Conservation (phyloP, 148 eudicot genomes). For the Vaccinium vitisidaea region DNA sequence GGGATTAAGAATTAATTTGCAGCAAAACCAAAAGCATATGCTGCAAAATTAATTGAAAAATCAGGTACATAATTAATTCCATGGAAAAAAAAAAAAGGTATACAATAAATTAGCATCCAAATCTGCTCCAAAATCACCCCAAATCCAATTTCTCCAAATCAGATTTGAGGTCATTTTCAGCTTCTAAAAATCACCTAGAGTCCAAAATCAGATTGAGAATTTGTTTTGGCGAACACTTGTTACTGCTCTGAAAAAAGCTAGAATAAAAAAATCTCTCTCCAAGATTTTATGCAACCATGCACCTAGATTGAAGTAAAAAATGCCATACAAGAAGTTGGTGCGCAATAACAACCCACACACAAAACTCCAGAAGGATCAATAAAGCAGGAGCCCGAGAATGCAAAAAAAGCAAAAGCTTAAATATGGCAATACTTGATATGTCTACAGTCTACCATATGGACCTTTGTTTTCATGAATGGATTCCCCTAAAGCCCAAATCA, state of each 20-base stretch:
- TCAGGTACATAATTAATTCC: too few relatives aligned
- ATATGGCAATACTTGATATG: not conserved
- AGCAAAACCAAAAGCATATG: not conserved
- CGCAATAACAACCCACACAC: not conserved
- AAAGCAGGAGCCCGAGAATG: not conserved
- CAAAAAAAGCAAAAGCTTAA: not conserved
- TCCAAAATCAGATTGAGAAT: not conserved
- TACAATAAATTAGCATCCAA: not conserved
- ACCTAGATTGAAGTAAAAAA: not conserved
- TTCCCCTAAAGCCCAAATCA: not conserved
- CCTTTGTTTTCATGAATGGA: not conserved
- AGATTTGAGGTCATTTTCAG: not conserved
- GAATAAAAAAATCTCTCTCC: not conserved
- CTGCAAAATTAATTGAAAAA: not conserved
- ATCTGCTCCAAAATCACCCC: not conserved
- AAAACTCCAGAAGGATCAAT: not conserved
- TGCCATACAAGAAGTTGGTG: not conserved
- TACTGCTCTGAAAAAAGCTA: not conserved
- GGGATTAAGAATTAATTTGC: not conserved
- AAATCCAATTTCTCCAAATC: not conserved
- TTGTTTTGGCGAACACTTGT: not conserved
- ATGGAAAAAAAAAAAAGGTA: too few relatives aligned
- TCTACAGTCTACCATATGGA: not conserved
- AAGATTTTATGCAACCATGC: not conserved
- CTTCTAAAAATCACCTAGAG: not conserved